Conservation (phyloP, 768 basidiomycete species). For the Suillus alpinus region DNA sequence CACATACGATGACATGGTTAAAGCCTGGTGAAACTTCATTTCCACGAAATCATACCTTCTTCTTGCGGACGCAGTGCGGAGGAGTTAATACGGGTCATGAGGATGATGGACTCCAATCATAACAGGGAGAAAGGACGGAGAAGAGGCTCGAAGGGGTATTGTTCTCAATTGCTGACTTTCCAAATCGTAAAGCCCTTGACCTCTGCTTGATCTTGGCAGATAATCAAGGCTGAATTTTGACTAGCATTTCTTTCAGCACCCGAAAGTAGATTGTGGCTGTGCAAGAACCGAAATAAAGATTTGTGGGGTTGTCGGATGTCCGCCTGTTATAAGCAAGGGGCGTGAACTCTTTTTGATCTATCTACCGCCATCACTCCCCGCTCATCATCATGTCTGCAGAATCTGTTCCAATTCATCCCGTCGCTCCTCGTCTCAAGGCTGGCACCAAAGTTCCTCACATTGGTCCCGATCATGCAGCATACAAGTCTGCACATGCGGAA, state of each 20-base stretch:
- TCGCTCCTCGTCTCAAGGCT: constrained; percentile 70
- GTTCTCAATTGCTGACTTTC: not conserved
- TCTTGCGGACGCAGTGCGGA: not conserved
- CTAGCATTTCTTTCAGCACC: not conserved
- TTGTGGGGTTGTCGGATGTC: not conserved
- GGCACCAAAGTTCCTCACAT: constrained; percentile 72
- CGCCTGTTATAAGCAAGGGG: constrained; percentile 7
- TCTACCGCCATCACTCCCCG: constrained; percentile 1
- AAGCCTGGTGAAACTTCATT: not conserved
- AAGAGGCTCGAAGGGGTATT: not conserved
- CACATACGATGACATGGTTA: not conserved
- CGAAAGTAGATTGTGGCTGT: not conserved
- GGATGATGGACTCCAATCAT: not conserved
- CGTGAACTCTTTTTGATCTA: not conserved
- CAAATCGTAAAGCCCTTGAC: not conserved
- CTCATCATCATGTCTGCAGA: constrained; percentile 38
- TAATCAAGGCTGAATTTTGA: not conserved
- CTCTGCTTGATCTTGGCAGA: not conserved
- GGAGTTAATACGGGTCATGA: not conserved
- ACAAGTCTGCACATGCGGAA: constrained; percentile 60
- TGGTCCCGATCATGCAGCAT: constrained; percentile 76
- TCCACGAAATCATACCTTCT: not conserved
- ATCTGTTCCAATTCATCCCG: constrained; percentile 54
- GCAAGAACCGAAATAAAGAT: not conserved
- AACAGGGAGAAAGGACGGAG: not conserved